phyloP scores from a whole-genome alignment of 108 stramenopile species.

The Skeletonema tropicum region DNA sequence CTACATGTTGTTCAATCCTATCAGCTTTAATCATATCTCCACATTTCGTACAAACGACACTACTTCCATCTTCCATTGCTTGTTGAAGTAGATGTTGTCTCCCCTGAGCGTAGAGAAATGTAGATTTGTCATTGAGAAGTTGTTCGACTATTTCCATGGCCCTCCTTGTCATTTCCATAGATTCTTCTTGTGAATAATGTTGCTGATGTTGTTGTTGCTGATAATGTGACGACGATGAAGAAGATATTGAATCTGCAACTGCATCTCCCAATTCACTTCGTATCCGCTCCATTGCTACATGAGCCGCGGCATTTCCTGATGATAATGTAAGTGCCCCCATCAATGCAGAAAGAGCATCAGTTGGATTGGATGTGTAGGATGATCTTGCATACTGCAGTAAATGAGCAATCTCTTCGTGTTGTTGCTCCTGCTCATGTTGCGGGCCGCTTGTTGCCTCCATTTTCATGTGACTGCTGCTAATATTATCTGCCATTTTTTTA shows the following conservation, averaged over 20 bases:
- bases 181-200: conserved; percentile 9
- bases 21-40: conserved; percentile 45
- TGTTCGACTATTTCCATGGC: conserved; percentile 44
- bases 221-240: not conserved
- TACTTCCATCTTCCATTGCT: conserved; percentile 60
- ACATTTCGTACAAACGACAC: conserved; percentile 52
- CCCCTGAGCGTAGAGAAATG: conserved; percentile 49
- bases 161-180: conserved; percentile 31
- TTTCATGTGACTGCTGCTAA: not conserved
- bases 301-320: conserved; percentile 35
- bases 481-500: not conserved
- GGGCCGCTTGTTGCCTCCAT: not conserved
- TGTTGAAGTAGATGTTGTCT: conserved; percentile 51
- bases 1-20: conserved; percentile 50
- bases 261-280: conserved; percentile 52
- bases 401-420: conserved; percentile 38
- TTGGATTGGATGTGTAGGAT: conserved; percentile 52
- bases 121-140: conserved; percentile 43
- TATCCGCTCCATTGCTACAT: conserved; percentile 41
- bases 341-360: conserved; percentile 50
- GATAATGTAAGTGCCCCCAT: conserved; percentile 52
- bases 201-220: not conserved
- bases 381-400: conserved; percentile 50
- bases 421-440: conserved; percentile 14
- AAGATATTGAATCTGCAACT: conserved; percentile 31